Conservation (phyloP, 768 basidiomycete genomes). For the Leccinellum albellum region DNA sequence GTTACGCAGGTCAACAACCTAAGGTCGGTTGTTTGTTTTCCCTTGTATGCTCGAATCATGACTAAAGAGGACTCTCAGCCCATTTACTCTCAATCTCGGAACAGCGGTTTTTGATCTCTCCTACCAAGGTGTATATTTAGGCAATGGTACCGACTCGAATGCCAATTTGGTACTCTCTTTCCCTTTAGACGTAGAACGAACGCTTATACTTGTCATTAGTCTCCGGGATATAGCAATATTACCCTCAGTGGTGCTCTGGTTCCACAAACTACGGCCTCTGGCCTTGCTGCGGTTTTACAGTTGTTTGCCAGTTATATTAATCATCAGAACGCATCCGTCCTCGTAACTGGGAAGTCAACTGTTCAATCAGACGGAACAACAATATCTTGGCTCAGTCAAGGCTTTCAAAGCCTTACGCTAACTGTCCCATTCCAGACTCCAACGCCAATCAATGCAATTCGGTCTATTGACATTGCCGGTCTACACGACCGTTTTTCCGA, state of each 20-base stretch:
- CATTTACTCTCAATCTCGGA: constrained; percentile 64
- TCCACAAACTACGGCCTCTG: constrained; percentile 43
- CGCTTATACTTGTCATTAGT: constrained; percentile 31
- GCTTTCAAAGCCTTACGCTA: constrained; percentile 53
- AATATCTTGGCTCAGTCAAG: constrained; percentile 66
- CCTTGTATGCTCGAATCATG: neutral
- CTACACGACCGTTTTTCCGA: too few relatives aligned
- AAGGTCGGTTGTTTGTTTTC: constrained; percentile 37
- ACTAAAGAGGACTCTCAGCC: constrained; percentile 37
- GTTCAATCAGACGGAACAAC: constrained; percentile 50
- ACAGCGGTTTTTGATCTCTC: constrained; percentile 56
- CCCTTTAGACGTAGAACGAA: neutral
- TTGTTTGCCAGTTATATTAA: constrained; percentile 74
- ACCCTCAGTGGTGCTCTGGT: constrained; percentile 54
- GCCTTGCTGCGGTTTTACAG: constrained; percentile 49
- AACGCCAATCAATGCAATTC: too few relatives aligned
- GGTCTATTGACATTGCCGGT: too few relatives aligned
- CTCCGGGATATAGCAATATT: constrained; percentile 53
- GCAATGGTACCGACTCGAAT: constrained; percentile 49
- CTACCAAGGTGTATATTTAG: constrained; percentile 55
- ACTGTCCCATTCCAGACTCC: too few relatives aligned
- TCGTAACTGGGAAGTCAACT: constrained; percentile 59
- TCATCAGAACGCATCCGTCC: constrained; percentile 50
- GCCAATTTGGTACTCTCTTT: constrained; percentile 43
- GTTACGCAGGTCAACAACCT: constrained; percentile 53